Evolutionary conservation across 2,329 filamentous ascomycete species (phyloP), one percentile per base, ranked within the genome.

Genomic region (Zalaria sp.): DNA sequence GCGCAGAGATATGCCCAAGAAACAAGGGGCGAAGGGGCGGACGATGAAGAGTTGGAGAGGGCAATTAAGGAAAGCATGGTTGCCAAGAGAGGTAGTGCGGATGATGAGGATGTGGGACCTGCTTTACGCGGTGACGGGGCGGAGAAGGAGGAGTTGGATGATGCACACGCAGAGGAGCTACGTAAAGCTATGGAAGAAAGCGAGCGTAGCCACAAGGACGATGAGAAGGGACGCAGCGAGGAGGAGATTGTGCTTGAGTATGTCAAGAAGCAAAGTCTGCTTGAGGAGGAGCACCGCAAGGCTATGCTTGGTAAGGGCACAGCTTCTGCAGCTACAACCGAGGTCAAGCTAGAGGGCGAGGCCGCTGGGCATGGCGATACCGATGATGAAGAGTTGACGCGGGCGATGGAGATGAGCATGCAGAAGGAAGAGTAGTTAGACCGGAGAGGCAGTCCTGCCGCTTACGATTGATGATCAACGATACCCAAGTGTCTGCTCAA

Each of bases 181-280:
- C 53, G 54, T 37, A 52, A 54, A 5, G 60, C 61, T 40, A 49
- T 64, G 25, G 57, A 56, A 9, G 58, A 58, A 36, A 54, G 50
- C 2, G 57, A 59, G 36, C 51, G 41, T 45, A 5, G 53, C 53
- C 3, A 51, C 35, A 5, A 25, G 5, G 3, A 31, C 2, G 42
- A 44, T 4, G 45, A 49, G 51, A 57, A 56, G 52, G 57, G 59
- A 57, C 56, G 40, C 68, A 72, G 26, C 58, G 82, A 87, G 53
- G 81, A 88, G 55, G 75, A 85, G 43, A 76, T 82, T 44, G 74
- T 87, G 5, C 58, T 88, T 55, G 81, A 86, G 52, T 86, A 84
- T 57, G 71, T 86, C 34, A 83, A 81, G 67, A 81, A 78, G 64
- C 81, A 87, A 63, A 86, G 81, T 57, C 55, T 85, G 35, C 69